These are phyloP conservation scores for Phytophthora pluvialis DNA, from an alignment of 352 stramenopile genomes.

Conservation along the genomic window DNA sequence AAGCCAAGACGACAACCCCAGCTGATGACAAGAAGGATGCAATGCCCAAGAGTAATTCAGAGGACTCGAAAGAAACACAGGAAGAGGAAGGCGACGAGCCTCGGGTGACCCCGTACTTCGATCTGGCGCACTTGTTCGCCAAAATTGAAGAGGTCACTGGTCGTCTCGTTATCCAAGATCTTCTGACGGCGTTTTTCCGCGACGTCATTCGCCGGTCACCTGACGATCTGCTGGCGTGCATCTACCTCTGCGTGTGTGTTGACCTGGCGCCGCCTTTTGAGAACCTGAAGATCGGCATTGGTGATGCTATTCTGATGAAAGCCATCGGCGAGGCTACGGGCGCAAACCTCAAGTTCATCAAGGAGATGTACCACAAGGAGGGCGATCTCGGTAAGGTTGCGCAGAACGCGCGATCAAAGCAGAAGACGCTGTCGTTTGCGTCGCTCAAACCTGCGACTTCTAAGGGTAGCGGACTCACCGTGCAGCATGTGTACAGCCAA, in stretches of 20 bases:
- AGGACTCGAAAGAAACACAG: conserved; percentile 20
- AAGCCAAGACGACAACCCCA: conserved; percentile 9
- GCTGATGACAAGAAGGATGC: conserved; percentile 21
- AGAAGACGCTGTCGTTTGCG: conserved; percentile 91
- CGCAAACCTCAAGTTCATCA: conserved; percentile 92
- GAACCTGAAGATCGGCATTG: conserved; percentile 98
- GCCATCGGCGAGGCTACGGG: conserved; percentile 95
- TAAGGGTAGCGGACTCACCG: conserved; percentile 83
- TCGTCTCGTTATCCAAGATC: conserved; percentile 85
- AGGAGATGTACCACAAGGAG: conserved; percentile 95
- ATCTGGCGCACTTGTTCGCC: conserved; percentile 72
- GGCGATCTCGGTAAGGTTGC: conserved; percentile 98
- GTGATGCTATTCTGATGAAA: conserved; percentile 98
- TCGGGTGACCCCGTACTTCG: conserved; percentile 55
- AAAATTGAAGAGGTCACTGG: conserved; percentile 80
- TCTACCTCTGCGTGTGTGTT: conserved; percentile 93
- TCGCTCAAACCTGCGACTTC: conserved; percentile 64
- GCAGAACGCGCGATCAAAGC: conserved; percentile 92
- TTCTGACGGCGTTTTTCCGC: conserved; percentile 88
- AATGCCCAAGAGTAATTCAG: conserved; percentile 20
- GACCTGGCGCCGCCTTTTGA: conserved; percentile 96
- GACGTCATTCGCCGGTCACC: conserved; percentile 76
- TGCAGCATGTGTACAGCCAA: conserved; percentile 88
- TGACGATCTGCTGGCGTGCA: conserved; percentile 87
- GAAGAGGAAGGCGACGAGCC: conserved; percentile 18